Evolutionary conservation across 2,329 filamentous ascomycete genomes (phyloP).

Genomic region (Aspergillus ochraceus): DNA sequence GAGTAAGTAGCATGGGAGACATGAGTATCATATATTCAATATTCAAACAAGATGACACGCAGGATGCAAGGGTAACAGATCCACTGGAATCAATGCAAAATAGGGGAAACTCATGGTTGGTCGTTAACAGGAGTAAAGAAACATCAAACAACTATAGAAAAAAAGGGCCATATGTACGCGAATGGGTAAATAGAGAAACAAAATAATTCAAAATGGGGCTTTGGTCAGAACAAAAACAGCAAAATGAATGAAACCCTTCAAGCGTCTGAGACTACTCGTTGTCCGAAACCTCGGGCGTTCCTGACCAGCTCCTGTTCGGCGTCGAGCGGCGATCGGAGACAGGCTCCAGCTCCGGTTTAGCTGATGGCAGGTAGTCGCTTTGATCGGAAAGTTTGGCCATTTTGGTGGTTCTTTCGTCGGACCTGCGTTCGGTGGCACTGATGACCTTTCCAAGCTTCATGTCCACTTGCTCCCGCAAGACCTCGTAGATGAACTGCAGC

Average conservation of each 20-base stretch:
- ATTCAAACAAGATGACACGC: constrained; percentile 13
- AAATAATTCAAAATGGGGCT: not conserved
- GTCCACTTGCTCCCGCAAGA: constrained; percentile 62
- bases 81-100: constrained; percentile 20
- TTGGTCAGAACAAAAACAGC: not conserved
- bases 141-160: constrained; percentile 3
- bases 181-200: not conserved
- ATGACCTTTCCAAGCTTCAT: constrained; percentile 32
- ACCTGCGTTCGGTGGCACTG: constrained; percentile 20
- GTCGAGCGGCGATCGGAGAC: constrained; percentile 24
- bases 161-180: constrained; percentile 10
- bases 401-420: constrained; percentile 36
- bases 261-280: constrained; percentile 28
- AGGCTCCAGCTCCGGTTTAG: constrained; percentile 39
- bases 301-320: constrained; percentile 28
- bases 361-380: constrained; percentile 27
- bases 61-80: constrained; percentile 15
- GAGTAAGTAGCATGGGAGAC: constrained; percentile 8
- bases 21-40: constrained; percentile 9
- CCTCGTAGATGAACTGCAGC: constrained; percentile 84
- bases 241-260: not conserved
- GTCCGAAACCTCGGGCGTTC: constrained; percentile 31
- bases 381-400: constrained; percentile 35
- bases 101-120: constrained; percentile 23
- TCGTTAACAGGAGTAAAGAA: constrained; percentile 9